phyloP scores from a whole-genome alignment of 202 grass and related monocot species.

The Carex arenaria region DNA sequence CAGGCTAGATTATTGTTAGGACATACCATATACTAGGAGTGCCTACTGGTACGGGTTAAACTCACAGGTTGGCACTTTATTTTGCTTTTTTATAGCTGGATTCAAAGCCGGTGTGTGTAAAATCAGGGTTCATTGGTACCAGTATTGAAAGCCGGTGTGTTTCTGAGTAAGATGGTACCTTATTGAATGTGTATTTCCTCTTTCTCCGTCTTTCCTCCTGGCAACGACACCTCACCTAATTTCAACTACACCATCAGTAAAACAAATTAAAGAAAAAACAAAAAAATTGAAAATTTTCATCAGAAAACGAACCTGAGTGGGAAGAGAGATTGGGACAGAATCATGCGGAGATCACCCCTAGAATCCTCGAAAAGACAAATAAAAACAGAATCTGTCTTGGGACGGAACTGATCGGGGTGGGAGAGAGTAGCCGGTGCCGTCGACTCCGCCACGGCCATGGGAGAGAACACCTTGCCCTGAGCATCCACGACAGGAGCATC shows the following conservation, averaged over 20 bases:
- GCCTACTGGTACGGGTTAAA: too few species aligned
- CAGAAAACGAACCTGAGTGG: conserved; percentile 90
- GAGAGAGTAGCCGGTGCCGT: not conserved
- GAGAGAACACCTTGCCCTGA: conserved; percentile 17
- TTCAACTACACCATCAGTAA: not conserved
- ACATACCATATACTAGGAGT: too few species aligned
- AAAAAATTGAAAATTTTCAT: too few species aligned
- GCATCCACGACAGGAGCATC: conserved; percentile 4
- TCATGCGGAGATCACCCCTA: conserved; percentile 55
- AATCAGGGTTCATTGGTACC: too few species aligned
- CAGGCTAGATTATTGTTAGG: too few species aligned
- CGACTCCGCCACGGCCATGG: conserved; percentile 19
- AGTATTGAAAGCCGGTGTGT: too few species aligned
- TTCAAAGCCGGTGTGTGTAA: too few species aligned
- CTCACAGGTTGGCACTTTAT: too few species aligned
- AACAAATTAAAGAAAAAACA: conserved; percentile 3
- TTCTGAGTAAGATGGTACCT: too few species aligned
- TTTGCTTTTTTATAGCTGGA: too few species aligned
- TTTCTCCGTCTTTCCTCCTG: conserved; percentile 83
- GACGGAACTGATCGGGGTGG: conserved; percentile 21
- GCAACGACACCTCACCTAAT: conserved; percentile 80
- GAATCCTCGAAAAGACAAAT: conserved; percentile 70
- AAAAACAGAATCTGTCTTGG: conserved; percentile 63
- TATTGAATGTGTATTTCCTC: too few species aligned
- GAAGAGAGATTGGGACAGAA: conserved; percentile 76